A percentile compares a stretch with the other conserved stretches of the same genome.
These are phyloP conservation scores for Starmerella bombi DNA, from an alignment of 805 yeast genomes.

Conservation along the genomic window DNA sequence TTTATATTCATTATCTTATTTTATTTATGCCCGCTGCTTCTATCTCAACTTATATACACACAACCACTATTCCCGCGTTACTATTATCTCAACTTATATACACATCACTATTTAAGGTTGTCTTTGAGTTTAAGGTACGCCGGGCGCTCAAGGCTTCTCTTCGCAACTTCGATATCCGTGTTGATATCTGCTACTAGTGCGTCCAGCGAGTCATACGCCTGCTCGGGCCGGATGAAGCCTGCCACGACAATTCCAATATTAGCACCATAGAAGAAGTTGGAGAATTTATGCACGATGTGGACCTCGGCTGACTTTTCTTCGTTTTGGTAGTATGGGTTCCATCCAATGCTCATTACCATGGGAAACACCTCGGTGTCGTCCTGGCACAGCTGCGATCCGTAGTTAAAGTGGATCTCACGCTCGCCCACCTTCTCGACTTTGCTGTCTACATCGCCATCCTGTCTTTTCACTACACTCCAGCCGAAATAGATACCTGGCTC, in stretches of 20 bases:
- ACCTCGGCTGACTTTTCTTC: slow-evolving; percentile 67
- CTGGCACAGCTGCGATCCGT: slow-evolving; percentile 39
- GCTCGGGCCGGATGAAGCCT: slow-evolving; percentile 86
- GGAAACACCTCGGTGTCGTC: slow-evolving; percentile 43
- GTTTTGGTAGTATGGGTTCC: slow-evolving; percentile 85
- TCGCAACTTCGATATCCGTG: slow-evolving; percentile 60
- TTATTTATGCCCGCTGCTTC: no score
- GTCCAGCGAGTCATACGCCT: slow-evolving; percentile 70
- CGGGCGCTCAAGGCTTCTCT: slow-evolving; percentile 34
- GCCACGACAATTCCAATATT: slow-evolving; percentile 50
- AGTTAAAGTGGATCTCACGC: slow-evolving; percentile 40
- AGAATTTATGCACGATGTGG: slow-evolving; percentile 68
- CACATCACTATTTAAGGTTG: background rate
- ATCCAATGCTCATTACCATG: slow-evolving; percentile 91
- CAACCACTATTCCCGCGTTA: no score
- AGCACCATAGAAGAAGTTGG: slow-evolving; percentile 69
- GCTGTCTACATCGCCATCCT: background rate
- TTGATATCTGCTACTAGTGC: slow-evolving; percentile 76
- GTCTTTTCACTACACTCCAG: slow-evolving; percentile 35
- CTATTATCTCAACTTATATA: no score
- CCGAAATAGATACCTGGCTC: slow-evolving; percentile 88
- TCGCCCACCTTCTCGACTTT: slow-evolving; percentile 22
- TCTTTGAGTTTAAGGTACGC: slow-evolving; percentile 31
- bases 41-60: no score
- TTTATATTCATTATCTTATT: no score